Evolutionary conservation across 768 basidiomycete species (phyloP).

Genomic region (Boletus tomentosulus): DNA sequence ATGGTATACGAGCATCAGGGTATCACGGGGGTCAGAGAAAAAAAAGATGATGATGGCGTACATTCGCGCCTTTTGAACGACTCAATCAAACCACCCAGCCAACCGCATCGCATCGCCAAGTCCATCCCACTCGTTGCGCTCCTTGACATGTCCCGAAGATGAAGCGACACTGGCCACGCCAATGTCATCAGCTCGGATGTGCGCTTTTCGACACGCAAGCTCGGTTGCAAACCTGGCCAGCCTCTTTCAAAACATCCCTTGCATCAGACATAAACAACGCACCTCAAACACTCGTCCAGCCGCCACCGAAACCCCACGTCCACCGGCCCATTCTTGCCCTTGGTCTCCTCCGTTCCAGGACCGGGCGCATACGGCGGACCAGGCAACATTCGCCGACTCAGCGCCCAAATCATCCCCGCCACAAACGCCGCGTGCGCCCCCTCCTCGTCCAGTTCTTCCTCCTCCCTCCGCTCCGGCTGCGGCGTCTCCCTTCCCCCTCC

Average conservation of each 20-base stretch:
- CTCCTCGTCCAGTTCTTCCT: conserved; percentile 58
- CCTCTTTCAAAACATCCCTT: background rate
- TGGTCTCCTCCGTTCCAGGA: conserved; percentile 10
- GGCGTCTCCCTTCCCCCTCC: conserved; percentile 24
- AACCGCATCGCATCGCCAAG: conserved; percentile 69
- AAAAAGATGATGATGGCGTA: background rate
- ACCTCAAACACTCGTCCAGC: conserved; percentile 81
- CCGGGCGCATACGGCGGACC: conserved; percentile 71
- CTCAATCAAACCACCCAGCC: conserved; percentile 70
- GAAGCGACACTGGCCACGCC: conserved; percentile 4
- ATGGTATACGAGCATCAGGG: no score
- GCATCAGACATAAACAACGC: background rate
- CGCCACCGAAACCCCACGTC: conserved; percentile 56
- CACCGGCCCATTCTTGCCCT: conserved; percentile 35
- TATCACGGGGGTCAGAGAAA: background rate
- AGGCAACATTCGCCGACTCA: conserved; percentile 68
- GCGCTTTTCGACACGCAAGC: conserved; percentile 69
- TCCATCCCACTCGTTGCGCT: conserved; percentile 59
- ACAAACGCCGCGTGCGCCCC: conserved; percentile 81
- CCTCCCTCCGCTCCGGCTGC: conserved; percentile 9
- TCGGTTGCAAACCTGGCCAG: conserved; percentile 73
- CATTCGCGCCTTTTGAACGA: background rate
- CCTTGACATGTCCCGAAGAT: conserved; percentile 18
- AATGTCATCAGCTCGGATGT: conserved; percentile 3
- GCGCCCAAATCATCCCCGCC: conserved; percentile 82